Evolutionary conservation across 1,139 yeast genomes (phyloP).

Genomic region (Blastobotrys petasosporus): DNA sequence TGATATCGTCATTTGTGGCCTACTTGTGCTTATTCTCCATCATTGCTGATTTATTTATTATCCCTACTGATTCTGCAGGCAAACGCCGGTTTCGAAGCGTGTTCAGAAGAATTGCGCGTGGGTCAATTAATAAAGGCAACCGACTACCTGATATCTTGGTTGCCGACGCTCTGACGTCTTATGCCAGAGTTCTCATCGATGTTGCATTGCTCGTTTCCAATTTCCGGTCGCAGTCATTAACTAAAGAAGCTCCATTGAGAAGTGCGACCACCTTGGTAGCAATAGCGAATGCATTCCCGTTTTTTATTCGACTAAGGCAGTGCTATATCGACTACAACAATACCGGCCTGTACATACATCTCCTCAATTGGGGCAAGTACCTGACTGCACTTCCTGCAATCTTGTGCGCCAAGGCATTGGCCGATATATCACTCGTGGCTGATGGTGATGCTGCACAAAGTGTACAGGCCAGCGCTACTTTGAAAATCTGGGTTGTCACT

Average conservation of each 20-base stretch:
- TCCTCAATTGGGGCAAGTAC: constrained; percentile 71
- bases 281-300: constrained; percentile 53
- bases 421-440: constrained; percentile 16
- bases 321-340: constrained; percentile 63
- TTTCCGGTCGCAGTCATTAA: constrained; percentile 19
- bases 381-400: constrained; percentile 63
- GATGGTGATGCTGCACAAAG: constrained; percentile 3
- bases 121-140: constrained; percentile 47
- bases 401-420: constrained; percentile 9
- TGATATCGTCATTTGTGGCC: neutral
- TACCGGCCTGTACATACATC: constrained; percentile 47
- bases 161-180: constrained; percentile 78
- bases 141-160: constrained; percentile 74
- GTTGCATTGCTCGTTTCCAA: constrained; percentile 35
- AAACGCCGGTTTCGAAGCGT: constrained; percentile 36
- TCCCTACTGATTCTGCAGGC: constrained; percentile 25
- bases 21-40: constrained; percentile 12
- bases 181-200: constrained; percentile 69
- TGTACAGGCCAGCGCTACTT: neutral
- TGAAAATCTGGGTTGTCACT: constrained; percentile 46
- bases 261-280: constrained; percentile 42
- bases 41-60: constrained; percentile 26
- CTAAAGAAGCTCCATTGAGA: constrained; percentile 31
- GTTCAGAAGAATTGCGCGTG: constrained; percentile 47
- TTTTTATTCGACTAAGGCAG: constrained; percentile 67